phyloP scores from a whole-genome alignment of 768 basidiomycete genomes.

The Guyanaporus albipodus region DNA sequence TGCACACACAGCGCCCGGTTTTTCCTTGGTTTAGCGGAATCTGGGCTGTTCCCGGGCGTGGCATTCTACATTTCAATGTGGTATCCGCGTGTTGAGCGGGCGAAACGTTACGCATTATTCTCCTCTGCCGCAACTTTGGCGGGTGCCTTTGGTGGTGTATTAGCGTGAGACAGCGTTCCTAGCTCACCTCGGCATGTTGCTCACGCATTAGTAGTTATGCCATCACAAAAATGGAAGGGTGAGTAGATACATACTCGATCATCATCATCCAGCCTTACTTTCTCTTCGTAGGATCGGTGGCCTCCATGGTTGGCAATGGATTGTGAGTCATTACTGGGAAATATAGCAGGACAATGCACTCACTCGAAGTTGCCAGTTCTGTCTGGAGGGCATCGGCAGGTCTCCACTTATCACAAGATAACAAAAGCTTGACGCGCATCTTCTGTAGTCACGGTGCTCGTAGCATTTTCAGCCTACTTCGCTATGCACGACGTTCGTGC shows the following conservation, averaged over 20 bases:
- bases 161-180: constrained; percentile 35
- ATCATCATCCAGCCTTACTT: neutral
- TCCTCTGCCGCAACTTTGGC: constrained; percentile 54
- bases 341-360: neutral
- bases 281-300: constrained; percentile 22
- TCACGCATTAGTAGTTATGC: constrained; percentile 28
- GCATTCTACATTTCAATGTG: constrained; percentile 48
- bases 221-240: constrained; percentile 34
- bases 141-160: constrained; percentile 45
- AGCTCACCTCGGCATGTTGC: neutral
- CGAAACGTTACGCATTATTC: constrained; percentile 54
- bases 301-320: constrained; percentile 38
- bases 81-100: constrained; percentile 57
- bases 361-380: constrained; percentile 23
- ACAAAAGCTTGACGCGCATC: neutral
- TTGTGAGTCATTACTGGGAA: constrained; percentile 22
- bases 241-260: constrained; percentile 8
- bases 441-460: constrained; percentile 8
- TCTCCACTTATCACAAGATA: neutral
- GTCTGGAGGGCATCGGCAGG: constrained; percentile 27
- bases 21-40: constrained; percentile 45
- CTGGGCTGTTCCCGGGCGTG: constrained; percentile 40
- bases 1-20: constrained; percentile 33
- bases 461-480: constrained; percentile 34
- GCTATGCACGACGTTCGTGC: constrained; percentile 47